Conservation (phyloP, 108 stramenopile species). For the Cyclotella choctawhatcheeana region DNA sequence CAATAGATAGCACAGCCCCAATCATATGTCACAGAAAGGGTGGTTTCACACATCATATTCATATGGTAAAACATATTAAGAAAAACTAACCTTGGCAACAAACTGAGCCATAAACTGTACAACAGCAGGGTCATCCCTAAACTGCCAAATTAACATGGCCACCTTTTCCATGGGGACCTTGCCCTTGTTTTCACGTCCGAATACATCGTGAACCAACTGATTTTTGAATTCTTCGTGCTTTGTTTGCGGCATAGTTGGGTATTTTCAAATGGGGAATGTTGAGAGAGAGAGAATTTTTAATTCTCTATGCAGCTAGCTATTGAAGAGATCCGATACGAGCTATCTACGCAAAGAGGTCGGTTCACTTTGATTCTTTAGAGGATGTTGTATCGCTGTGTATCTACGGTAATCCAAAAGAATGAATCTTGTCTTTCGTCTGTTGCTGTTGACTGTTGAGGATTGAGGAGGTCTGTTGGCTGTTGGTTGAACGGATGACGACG, state of each 20-base stretch:
- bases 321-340: no score
- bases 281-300: no score
- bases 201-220: conserved; percentile 82
- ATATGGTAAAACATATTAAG: not conserved
- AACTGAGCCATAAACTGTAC: conserved; percentile 94
- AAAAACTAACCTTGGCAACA: conserved; percentile 76
- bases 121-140: conserved; percentile 89
- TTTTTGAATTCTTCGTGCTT: conserved; percentile 58
- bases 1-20: not conserved
- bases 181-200: conserved; percentile 69
- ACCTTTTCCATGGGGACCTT: conserved; percentile 96
- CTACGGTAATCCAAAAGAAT: no score
- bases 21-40: not conserved
- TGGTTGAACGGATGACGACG: no score
- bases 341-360: no score
- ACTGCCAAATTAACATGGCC: conserved; percentile 95
- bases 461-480: no score
- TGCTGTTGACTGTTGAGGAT: no score
- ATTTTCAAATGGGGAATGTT: no score
- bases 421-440: no score
- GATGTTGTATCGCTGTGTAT: no score
- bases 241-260: not conserved
- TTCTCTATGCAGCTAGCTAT: no score
- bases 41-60: not conserved
- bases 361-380: no score